These are phyloP conservation scores for Dysphania ambrosioides DNA, from an alignment of 148 eudicot genomes.

Conservation along the genomic window DNA sequence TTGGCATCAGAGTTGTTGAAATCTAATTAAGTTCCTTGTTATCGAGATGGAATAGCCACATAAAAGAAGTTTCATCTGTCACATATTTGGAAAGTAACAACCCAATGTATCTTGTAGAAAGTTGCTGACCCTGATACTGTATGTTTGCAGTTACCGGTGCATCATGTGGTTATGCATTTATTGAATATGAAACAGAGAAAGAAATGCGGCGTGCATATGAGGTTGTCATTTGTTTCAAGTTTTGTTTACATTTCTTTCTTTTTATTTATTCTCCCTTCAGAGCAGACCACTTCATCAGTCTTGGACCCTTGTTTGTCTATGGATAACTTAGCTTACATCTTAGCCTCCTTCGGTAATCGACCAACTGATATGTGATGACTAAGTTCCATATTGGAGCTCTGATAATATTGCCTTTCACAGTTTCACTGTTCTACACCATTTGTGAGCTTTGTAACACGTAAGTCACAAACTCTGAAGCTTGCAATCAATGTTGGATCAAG, in stretches of 20 bases:
- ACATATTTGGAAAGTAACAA: background rate
- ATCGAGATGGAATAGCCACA: background rate
- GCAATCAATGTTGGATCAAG: background rate
- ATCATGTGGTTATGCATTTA: slow-evolving; percentile 95
- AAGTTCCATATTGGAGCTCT: background rate
- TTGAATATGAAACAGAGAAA: slow-evolving; percentile 77
- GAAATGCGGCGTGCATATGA: slow-evolving; percentile 90
- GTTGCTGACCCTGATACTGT: slow-evolving; percentile 17
- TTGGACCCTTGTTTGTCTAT: background rate
- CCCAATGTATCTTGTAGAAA: background rate
- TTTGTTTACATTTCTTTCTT: background rate
- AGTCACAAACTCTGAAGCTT: background rate
- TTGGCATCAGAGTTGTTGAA: background rate
- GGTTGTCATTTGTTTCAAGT: slow-evolving; percentile 33
- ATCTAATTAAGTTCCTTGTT: background rate
- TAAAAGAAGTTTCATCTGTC: background rate
- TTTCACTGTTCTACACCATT: background rate
- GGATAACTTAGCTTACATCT: background rate
- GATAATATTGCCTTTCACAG: background rate
- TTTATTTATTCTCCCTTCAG: background rate
- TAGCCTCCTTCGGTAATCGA: background rate
- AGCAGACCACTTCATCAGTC: background rate
- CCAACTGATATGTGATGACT: background rate
- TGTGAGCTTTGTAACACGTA: background rate
- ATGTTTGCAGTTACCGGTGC: slow-evolving; percentile 83